A percentile compares a stretch with the other conserved stretches of the same genome.
phyloP scores from a whole-genome alignment of 2,329 filamentous ascomycete genomes.

The Ophiostoma sp. region DNA sequence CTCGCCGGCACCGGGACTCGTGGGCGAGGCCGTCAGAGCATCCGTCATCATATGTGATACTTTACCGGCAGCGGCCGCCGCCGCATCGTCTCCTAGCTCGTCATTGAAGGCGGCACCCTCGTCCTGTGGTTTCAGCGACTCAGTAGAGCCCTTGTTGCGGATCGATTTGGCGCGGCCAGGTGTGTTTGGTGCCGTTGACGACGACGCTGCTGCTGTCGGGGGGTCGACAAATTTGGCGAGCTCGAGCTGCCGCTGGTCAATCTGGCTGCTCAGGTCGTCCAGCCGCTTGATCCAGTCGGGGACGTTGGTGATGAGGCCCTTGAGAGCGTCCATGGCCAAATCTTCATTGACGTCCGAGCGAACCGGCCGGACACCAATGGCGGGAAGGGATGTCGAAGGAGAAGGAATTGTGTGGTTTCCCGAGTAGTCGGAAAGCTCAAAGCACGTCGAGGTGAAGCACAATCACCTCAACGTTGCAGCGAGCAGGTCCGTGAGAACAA shows the following conservation, averaged over 20 bases:
- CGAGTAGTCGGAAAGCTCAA: neutral
- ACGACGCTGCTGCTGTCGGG: conserved; percentile 30
- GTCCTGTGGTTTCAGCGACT: conserved; percentile 33
- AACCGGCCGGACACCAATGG: neutral
- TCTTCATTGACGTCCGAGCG: conserved; percentile 9
- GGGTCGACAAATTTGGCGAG: conserved; percentile 47
- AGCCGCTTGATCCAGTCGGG: conserved; percentile 62
- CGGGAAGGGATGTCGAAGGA: neutral
- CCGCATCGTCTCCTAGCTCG: conserved; percentile 22
- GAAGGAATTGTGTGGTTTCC: neutral
- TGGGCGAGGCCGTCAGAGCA: neutral
- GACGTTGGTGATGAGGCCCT: conserved; percentile 55
- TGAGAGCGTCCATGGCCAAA: conserved; percentile 54
- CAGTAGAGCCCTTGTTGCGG: conserved; percentile 34
- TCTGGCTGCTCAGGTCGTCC: conserved; percentile 61
- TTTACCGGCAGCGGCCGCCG: neutral
- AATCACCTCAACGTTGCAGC: conserved; percentile 1
- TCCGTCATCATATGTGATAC: neutral
- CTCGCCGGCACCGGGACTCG: conserved; percentile 15
- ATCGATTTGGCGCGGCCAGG: conserved; percentile 33
- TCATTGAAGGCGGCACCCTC: conserved; percentile 28
- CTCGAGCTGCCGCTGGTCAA: conserved; percentile 61
- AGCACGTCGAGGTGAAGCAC: neutral
- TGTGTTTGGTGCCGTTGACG: conserved; percentile 22
- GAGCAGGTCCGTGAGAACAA: neutral